Conservation (phyloP, 768 basidiomycete species). For the Suillus lakei region DNA sequence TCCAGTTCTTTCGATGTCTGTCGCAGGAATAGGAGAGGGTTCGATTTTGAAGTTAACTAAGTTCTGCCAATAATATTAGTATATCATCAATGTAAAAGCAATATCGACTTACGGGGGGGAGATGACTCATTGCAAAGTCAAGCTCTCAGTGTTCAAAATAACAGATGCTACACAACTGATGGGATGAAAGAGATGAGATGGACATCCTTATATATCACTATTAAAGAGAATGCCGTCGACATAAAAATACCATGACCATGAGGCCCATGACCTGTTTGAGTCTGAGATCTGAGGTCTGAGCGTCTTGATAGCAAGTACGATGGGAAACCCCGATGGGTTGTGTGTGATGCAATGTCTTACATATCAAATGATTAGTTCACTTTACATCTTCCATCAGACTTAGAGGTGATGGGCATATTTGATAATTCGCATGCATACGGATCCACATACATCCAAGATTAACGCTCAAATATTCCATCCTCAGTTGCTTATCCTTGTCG, state of each 20-base stretch:
- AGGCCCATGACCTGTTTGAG: not conserved
- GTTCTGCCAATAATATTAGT: not conserved
- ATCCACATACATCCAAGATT: not conserved
- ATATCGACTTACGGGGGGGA: not conserved
- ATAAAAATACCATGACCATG: not conserved
- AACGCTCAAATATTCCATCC: not conserved
- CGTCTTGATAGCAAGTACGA: not conserved
- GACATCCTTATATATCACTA: not conserved
- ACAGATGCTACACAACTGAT: too few species aligned
- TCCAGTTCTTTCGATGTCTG: not conserved
- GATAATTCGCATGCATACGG: not conserved
- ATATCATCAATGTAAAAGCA: not conserved
- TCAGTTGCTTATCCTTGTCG: too few species aligned
- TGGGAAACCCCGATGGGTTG: not conserved
- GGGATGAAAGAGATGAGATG: not conserved
- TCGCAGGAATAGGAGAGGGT: not conserved
- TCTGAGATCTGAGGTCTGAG: not conserved
- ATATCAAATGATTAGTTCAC: not conserved
- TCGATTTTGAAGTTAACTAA: not conserved
- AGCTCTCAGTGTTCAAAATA: not conserved
- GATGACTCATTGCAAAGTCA: not conserved
- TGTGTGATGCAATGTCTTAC: not conserved
- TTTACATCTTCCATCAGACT: not conserved
- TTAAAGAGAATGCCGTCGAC: not conserved
- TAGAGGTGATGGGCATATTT: not conserved